phyloP scores from a whole-genome alignment of 2,329 filamentous ascomycete species.

The Laburnicola sp. region DNA sequence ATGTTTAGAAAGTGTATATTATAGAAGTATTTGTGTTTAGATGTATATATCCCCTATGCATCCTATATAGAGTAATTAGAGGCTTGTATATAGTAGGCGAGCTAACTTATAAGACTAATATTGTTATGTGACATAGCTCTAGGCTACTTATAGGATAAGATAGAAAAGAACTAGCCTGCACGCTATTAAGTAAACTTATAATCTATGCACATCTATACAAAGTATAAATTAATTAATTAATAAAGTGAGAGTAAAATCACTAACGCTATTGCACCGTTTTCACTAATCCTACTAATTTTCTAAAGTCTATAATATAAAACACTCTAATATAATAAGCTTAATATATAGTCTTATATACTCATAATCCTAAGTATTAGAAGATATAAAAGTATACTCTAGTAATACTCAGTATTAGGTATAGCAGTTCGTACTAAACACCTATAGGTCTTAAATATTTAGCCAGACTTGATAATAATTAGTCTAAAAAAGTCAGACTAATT shows the following conservation, averaged over 20 bases:
- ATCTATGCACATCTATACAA: neutral
- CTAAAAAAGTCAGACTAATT: too few species aligned
- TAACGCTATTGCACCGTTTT: neutral
- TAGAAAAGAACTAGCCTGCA: neutral
- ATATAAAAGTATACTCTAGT: neutral
- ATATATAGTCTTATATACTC: slow-evolving; percentile 6
- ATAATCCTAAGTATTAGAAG: neutral
- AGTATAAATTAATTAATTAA: neutral
- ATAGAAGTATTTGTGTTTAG: too few species aligned
- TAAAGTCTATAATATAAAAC: slow-evolving; percentile 1
- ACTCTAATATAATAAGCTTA: neutral
- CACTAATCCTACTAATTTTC: neutral
- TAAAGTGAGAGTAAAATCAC: neutral
- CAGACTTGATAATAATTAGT: too few species aligned
- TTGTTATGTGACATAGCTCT: too few species aligned
- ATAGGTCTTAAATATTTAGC: neutral
- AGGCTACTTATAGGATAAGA: neutral
- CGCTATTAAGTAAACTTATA: neutral
- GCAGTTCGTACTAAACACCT: neutral
- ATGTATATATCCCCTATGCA: too few species aligned
- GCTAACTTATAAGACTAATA: too few species aligned
- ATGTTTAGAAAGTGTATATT: too few species aligned
- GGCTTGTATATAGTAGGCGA: too few species aligned
- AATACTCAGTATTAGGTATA: neutral
- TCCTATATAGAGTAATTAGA: too few species aligned